Conservation (phyloP, 1,284 basidiomycete genomes). For the Apiotrichum akiyoshidainum region DNA sequence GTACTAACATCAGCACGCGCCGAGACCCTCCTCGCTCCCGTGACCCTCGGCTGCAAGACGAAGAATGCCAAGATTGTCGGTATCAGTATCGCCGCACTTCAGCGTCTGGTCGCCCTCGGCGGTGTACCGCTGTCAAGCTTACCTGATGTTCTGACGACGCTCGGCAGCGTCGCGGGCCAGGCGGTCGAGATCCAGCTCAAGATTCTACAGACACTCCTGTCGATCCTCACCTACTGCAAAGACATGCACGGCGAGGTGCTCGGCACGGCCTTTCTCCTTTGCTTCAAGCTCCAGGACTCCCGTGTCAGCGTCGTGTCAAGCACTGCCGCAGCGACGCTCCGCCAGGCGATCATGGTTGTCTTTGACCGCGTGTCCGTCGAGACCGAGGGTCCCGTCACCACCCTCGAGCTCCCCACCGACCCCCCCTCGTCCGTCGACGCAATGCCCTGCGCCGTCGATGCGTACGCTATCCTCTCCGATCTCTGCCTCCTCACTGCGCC, state of each 20-base stretch:
- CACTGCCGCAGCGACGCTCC: conserved; percentile 91
- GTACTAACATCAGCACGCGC: conserved; percentile 59
- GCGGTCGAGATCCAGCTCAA: conserved; percentile 93
- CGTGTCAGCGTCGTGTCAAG: conserved; percentile 94
- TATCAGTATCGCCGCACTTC: conserved; percentile 84
- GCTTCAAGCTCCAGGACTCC: conserved; percentile 92
- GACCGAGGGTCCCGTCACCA: not conserved
- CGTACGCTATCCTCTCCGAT: conserved; percentile 84
- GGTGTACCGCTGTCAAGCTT: conserved; percentile 68
- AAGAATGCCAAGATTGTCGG: conserved; percentile 91
- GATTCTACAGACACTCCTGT: conserved; percentile 83
- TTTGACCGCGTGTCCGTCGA: conserved; percentile 74
- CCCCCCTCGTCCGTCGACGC: conserved; percentile 36
- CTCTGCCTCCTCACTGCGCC: conserved; percentile 69
- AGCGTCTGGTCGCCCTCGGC: conserved; percentile 81
- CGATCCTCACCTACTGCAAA: conserved; percentile 80
- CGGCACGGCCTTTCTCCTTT: conserved; percentile 77
- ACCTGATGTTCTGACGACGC: conserved; percentile 71
- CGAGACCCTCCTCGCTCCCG: conserved; percentile 76
- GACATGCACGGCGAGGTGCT: conserved; percentile 73
- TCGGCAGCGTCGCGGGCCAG: conserved; percentile 81
- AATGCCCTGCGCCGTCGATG: conserved; percentile 77
- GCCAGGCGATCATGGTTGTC: conserved; percentile 95
- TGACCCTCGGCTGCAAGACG: conserved; percentile 90
- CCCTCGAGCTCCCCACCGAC: conserved; percentile 18